Evolutionary conservation across 2,329 filamentous ascomycete genomes (phyloP), one percentile per base, ranked within the genome.

Genomic region (Escovopsis weberi): DNA sequence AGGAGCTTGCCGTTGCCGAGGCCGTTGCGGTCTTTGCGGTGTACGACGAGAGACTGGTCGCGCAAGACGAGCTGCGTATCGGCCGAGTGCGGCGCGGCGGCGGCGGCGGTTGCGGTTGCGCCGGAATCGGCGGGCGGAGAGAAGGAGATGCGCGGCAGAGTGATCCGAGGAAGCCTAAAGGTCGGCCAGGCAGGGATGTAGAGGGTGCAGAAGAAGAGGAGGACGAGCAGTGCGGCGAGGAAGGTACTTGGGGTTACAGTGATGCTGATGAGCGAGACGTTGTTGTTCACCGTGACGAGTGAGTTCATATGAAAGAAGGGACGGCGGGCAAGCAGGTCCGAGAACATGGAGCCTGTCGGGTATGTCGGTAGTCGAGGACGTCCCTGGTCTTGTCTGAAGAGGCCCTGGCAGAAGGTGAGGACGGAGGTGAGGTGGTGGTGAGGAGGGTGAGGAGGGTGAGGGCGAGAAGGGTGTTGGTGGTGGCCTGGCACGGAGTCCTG

Each of bases 191-290:
- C 35, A 33, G 63, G 55, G 36, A 70, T 50, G 52, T 72, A 75
- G 40, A 73, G 53, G 44, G 65, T 66, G 47, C 72, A 49, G 51
- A 76, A 73, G 55, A 69, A 61, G 50, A 76, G 61, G 40, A 64
- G 54, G 28, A 77, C 51, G 44, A 64, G 59, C 47, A 75, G 54
- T 26, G 67, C 65, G 46, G 70, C 69, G 51, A 78, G 61, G 55
- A 70, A 77, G 44, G 72, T 73, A 57, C 70, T 70, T 23, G 74
- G 73, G 35, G 73, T 70, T 57, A 78, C 69, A 52, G 64, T 70
- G 53, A 78, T 64, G 59, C 68, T 77, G 56, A 78, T 56, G 51
- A 78, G 66, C 45, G 72, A 73, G 56, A 78, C 66, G 67, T 75
- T 71, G 59, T 73, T 78, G 61, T 76, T 73, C 50, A 78, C 68